These are phyloP conservation scores for Gautieria morchelliformis DNA, from an alignment of 768 basidiomycete genomes.

Conservation along the genomic window DNA sequence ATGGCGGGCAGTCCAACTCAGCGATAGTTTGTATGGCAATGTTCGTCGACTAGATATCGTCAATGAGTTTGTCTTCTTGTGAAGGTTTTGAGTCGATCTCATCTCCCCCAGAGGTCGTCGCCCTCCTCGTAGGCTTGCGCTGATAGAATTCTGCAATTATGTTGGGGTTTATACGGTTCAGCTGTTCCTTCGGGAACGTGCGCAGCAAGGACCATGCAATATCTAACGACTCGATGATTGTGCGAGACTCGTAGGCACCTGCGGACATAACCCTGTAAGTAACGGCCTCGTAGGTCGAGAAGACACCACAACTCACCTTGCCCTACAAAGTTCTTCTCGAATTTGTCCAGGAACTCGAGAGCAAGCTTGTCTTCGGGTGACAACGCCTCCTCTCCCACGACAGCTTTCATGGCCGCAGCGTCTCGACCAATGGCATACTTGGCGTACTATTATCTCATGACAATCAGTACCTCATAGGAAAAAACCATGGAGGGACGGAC, in stretches of 20 bases:
- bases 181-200: constrained; percentile 97
- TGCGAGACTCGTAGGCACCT: constrained; percentile 92
- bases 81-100: constrained; percentile 28
- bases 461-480: background rate
- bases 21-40: background rate
- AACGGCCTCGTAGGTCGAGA: background rate
- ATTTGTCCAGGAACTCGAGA: constrained; percentile 94
- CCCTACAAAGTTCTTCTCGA: constrained; percentile 94
- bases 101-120: constrained; percentile 38
- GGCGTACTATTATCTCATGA: constrained; percentile 54
- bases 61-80: constrained; percentile 50
- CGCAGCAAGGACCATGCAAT: constrained; percentile 93
- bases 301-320: constrained; percentile 53
- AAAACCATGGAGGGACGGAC: constrained; percentile 34
- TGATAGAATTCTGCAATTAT: constrained; percentile 91
- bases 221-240: constrained; percentile 95
- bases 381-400: constrained; percentile 96
- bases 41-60: constrained; percentile 27
- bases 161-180: constrained; percentile 96
- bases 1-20: background rate
- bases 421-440: constrained; percentile 98
- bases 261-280: constrained; percentile 8
- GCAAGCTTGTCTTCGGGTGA: constrained; percentile 94
- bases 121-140: constrained; percentile 66
- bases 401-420: constrained; percentile 97